Conservation (phyloP, 1,284 basidiomycete species). For the Naganishia sp. region DNA sequence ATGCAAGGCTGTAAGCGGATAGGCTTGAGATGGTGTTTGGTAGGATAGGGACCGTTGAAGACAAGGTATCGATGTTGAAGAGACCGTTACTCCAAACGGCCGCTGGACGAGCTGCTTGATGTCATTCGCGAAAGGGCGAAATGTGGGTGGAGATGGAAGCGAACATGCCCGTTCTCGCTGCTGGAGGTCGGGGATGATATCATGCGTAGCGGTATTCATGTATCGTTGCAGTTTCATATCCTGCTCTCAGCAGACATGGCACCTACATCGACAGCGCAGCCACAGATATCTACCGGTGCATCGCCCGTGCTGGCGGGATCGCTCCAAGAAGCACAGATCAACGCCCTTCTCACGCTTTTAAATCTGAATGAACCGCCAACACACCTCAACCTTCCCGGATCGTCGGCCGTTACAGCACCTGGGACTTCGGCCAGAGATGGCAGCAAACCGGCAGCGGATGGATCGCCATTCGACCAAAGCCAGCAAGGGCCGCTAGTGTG, state of each 20-base stretch:
- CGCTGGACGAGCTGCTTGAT: neutral
- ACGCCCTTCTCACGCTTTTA: constrained; percentile 57
- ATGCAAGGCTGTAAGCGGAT: constrained; percentile 23
- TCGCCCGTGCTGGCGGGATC: constrained; percentile 33
- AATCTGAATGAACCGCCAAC: constrained; percentile 53
- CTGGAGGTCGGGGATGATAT: constrained; percentile 5
- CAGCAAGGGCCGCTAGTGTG: constrained; percentile 77
- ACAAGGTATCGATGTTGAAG: neutral
- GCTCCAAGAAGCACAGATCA: constrained; percentile 56
- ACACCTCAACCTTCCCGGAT: constrained; percentile 24
- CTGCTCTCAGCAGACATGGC: constrained; percentile 1
- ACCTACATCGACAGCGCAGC: neutral
- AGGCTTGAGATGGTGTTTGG: neutral
- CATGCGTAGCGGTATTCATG: neutral
- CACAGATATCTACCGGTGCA: neutral
- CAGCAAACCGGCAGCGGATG: constrained; percentile 3
- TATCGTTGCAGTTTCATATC: neutral
- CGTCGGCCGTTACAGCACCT: constrained; percentile 38
- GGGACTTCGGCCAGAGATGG: constrained; percentile 33
- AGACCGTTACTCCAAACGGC: too few species aligned
- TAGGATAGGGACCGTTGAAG: neutral
- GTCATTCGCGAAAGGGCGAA: constrained; percentile 14
- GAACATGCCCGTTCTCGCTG: neutral
- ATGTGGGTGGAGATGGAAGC: neutral
- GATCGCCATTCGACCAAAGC: constrained; percentile 46